Evolutionary conservation across 2,329 filamentous ascomycete genomes (phyloP), one percentile per base, ranked within the genome.

Genomic region (Parafenestella ontariensis): DNA sequence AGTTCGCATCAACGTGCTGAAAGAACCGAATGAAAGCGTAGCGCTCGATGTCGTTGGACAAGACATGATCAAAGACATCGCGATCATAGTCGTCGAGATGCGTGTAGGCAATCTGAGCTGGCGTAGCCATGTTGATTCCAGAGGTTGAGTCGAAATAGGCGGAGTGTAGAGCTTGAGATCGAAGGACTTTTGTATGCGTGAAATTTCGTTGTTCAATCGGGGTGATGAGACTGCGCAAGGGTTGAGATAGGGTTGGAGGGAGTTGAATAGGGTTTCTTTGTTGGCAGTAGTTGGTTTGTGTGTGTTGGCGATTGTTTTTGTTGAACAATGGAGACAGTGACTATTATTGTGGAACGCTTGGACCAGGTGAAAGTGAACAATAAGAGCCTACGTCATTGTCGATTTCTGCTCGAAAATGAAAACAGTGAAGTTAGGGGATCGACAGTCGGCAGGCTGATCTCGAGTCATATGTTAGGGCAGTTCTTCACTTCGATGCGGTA

Each of bases 11-110:
- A 8, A 45, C 31, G 24, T 45, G 31, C 43, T 50, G 29, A 20
- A 50, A 50, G 40, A 50, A 50, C 17, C 40, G 23, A n/a, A 50
- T 44, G 23, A 50, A 50, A 11, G 40, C 48, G 10, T 37, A 39
- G 11, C 48, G 31, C n/a, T 50, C 48, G 11, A 31, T 8, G 17
- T 50, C 48, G 23, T 50, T 11, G n/a, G 40, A 11, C 15, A 50
- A 26, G 11, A 13, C 23, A 37, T 45, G 48, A 23, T 50, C 40
- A 18, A 44, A 50, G 17, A 50, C 11, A 8, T 24, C 29, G 4
- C 40, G 31, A 41, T 50, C 48, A 23, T 37, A 44, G 8, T 23
- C 21, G n/a, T 50, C 48, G 11, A 50, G 9, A 15, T 50, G 31
- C 13, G 21, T 13, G 17, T 50, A 45, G 9, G 28, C 18, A 18